Conservation (phyloP, 2,329 filamentous ascomycete species). For the Alternaria tenuissima region DNA sequence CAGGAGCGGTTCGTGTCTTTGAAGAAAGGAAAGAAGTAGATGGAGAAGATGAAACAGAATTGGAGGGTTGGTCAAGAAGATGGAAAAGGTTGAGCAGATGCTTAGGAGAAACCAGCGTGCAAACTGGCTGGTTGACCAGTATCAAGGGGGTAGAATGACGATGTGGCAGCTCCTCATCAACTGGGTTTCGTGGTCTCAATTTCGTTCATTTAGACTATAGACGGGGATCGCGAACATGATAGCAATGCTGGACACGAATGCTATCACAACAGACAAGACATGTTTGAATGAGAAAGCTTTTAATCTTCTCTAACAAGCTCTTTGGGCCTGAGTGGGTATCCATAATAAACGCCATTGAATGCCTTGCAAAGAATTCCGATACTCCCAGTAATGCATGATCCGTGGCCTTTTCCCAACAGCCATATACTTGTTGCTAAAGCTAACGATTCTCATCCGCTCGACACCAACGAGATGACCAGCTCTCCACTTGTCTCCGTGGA, state of each 20-base stretch:
- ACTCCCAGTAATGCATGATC: not conserved
- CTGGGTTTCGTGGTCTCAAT: too few species aligned
- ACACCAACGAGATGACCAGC: too few species aligned
- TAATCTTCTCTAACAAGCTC: not conserved
- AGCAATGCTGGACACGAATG: not conserved
- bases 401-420: rapidly evolving
- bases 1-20: not conserved
- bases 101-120: too few species aligned
- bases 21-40: not conserved
- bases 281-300: not conserved
- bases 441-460: too few species aligned
- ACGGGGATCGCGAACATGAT: not conserved
- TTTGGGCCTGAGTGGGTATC: not conserved
- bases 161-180: too few species aligned
- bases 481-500: too few species aligned
- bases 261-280: not conserved
- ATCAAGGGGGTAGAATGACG: too few species aligned
- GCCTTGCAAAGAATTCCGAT: rapidly evolving
- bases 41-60: not conserved
- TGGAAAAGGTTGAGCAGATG: not conserved
- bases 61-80: not conserved
- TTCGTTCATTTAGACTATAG: too few species aligned
- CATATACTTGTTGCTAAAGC: too few species aligned
- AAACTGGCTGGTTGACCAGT: too few species aligned
- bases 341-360: not conserved